Evolutionary conservation across 73 alveolate genomes (phyloP), one percentile per base, ranked within the genome.

Genomic region (Tetrahymena elliotti): DNA sequence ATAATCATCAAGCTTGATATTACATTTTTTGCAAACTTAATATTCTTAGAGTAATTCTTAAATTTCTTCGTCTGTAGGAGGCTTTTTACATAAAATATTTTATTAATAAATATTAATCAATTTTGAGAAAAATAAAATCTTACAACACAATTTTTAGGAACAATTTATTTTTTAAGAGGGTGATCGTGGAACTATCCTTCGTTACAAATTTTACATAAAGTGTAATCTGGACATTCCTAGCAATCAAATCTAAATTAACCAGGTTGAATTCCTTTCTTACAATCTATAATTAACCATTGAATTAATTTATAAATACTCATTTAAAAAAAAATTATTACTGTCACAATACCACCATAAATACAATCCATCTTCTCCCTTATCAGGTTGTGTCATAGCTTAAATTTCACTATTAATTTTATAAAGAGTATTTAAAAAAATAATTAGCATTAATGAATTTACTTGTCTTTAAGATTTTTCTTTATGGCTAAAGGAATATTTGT

Each of bases 301-400:
- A 68, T 1, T 68, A 2, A 18, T 68, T 27, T 68, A 0, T 7
- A 6, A 68, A 31, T 10, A 68, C 38, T 22, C 88, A 68, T 68
- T n/a, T 4, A 68, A 7, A 24, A 68, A 4, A 1, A 68, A 68
- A 68, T 47, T 13, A 24, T 68, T 68, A 68, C 96, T 96, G 94
- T 99, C 99, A 94, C 99, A 99, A 83, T 97, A 97, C 98, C 97
- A 99, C 99, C 99, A 99, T 83, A 97, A 97, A 53, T 97, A 97
- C 34, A 97, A 97, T 38, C 95, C 97, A 34, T 98, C 98, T 83
- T 95, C 97, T 31, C 93, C 97, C 15, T 83, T 31, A 36, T 53
- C 93, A 35, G 95, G 52, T 40, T 93, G 33, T 12, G 27, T 54
- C 37, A 94, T 93, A 3, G 94, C 97, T 83, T 84, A 47, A 24